A percentile compares a stretch with the other conserved stretches of the same genome.
Evolutionary conservation across 2,329 filamentous ascomycete genomes (phyloP).

Genomic region (Rugonectria rugulosa): DNA sequence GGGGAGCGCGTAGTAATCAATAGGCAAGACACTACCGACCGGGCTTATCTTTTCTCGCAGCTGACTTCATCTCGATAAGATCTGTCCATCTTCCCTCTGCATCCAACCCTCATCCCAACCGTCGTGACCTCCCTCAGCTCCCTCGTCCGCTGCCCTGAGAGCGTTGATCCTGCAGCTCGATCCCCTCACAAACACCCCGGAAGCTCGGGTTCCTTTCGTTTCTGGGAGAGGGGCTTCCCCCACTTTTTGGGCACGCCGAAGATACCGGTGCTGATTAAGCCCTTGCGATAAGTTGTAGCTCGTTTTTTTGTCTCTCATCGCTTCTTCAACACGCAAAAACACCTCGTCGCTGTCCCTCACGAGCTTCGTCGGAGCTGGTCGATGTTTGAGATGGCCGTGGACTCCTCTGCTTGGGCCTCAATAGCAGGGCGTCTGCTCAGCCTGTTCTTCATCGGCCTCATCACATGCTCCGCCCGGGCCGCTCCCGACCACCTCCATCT

Average conservation of each 20-base stretch:
- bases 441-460: not conserved
- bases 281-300: not conserved
- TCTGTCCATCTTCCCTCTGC: no score
- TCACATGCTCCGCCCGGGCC: constrained; percentile 14
- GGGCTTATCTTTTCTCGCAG: no score
- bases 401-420: constrained; percentile 3
- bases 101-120: no score
- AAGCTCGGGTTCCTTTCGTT: no score
- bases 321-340: not conserved
- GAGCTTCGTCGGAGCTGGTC: not conserved
- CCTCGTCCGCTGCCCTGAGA: no score
- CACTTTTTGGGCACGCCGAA: constrained; percentile 5
- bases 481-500: constrained; percentile 8
- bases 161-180: no score
- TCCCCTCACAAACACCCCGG: not conserved
- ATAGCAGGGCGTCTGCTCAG: not conserved
- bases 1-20: no score
- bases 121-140: no score
- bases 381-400: constrained; percentile 11
- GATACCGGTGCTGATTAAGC: constrained; percentile 19
- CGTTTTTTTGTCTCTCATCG: not conserved
- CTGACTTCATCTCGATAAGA: no score
- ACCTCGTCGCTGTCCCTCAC: not conserved
- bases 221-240: not conserved
- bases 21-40: no score